Evolutionary conservation across 768 basidiomycete species (phyloP).

Genomic region (Lactarius psammicola): DNA sequence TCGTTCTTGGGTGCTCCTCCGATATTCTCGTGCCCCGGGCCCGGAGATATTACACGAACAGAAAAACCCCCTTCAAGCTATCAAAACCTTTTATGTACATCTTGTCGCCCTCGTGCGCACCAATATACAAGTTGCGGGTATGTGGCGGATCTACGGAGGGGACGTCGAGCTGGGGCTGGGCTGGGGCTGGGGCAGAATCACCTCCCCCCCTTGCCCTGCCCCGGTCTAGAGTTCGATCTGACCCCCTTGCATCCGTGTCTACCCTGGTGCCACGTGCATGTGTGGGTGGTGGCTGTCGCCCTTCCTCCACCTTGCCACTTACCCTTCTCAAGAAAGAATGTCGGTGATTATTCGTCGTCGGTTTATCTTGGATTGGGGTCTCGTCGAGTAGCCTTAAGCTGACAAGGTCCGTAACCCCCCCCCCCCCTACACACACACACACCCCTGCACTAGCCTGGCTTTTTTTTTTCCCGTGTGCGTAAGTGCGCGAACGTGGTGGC

Average conservation of each 20-base stretch:
- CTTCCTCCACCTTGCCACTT: neutral
- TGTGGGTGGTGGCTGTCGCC: neutral
- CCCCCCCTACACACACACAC: too few relatives aligned
- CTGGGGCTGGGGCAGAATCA: neutral
- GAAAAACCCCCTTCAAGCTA: too few relatives aligned
- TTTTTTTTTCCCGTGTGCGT: neutral
- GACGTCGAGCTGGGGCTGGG: neutral
- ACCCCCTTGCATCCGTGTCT: neutral
- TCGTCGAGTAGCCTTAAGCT: neutral
- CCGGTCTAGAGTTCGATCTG: neutral
- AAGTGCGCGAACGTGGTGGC: neutral
- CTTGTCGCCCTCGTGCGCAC: neutral
- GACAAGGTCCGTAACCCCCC: too few relatives aligned
- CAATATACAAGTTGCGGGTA: neutral
- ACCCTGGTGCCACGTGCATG: neutral
- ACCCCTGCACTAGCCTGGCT: neutral
- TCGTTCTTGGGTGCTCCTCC: too few relatives aligned
- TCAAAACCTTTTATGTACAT: neutral
- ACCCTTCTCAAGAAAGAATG: neutral
- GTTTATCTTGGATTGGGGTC: neutral
- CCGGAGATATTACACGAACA: neutral
- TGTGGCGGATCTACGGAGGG: neutral
- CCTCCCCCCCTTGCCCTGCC: neutral
- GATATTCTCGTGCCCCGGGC: too few relatives aligned
- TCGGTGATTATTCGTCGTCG: neutral